Base-by-base conservation (phyloP, 768 basidiomycete species). In the Hygrophorus russula region DNA sequence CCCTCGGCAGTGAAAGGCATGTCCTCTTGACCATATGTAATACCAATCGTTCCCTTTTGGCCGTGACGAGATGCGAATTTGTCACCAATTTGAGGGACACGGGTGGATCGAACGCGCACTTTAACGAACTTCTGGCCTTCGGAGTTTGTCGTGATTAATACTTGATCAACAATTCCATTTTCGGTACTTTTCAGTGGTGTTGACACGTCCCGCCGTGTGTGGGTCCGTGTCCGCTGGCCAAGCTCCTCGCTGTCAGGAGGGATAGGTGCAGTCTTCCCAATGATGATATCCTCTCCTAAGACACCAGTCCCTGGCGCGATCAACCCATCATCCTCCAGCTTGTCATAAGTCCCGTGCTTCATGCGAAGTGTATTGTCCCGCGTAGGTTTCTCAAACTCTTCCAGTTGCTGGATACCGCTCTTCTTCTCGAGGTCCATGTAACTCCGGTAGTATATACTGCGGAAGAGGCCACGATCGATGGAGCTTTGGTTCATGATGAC, bases 401-500 rank as follows among this genome's bases (percentile, higher is more conserved):
- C 96, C 45, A 96, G 59, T 56, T 84, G 82, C 53, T 90, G 80
- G 13, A 92, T 73, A 15, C 96, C 96, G 51, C 83, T 85, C 65
- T 88, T 90, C 75, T 98, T 97, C 69, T 98, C 96, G 41, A 92
- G 73, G 62, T 99, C 96, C 82, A 93, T 96, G 58, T 97, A 97
- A 55, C 91, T 91, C 53, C 96, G 80, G 60, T 97, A 98, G 63
- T 98, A 99, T 55, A 99, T 87, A 69, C 91, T 94, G 30, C 94
- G 80, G 83, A 99, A 99, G 24, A 99, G 73, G 46, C 96, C 94
- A 46, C 96, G 87, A 58, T 99, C 94, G 52, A 99, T 87, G 19
- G 96, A 94, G 53, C 87, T 91, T 65, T 99, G 96, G 60, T 98
- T 98, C 94, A 99, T 97, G 66, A 99, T 98, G 65, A 99, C 96